These are phyloP conservation scores for Peribolospora kevripleyi DNA, from an alignment of 768 basidiomycete species.

Conservation along the genomic window DNA sequence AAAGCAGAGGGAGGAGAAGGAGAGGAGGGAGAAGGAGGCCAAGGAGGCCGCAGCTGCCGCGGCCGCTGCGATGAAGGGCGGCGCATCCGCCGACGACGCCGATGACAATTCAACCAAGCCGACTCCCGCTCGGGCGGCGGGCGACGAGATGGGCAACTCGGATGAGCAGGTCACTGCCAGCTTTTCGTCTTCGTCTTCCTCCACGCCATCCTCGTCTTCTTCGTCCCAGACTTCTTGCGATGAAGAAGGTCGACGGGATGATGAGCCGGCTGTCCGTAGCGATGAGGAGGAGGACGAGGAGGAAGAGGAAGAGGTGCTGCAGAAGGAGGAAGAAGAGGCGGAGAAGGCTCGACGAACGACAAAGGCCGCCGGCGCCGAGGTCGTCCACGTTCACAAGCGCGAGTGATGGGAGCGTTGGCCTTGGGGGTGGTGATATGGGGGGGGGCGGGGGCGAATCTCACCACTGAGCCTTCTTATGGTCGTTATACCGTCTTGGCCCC, in stretches of 20 bases:
- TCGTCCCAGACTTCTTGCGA: neutral
- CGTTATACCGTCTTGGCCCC: neutral
- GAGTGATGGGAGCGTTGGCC: neutral
- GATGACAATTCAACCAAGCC: neutral
- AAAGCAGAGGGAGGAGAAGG: no score
- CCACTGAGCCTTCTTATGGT: no score
- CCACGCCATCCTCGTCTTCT: neutral
- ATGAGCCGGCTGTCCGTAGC: no score
- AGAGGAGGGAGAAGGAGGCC: neutral
- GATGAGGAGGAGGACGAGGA: constrained; percentile 4
- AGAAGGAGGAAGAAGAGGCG: constrained; percentile 9
- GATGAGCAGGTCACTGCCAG: constrained; percentile 12
- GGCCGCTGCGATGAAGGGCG: constrained; percentile 8
- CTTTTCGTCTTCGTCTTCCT: neutral
- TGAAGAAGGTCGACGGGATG: neutral
- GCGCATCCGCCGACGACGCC: constrained; percentile 2
- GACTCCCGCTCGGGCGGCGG: constrained; percentile 10
- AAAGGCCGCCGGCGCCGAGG: neutral
- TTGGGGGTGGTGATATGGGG: no score
- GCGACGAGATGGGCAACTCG: constrained; percentile 18
- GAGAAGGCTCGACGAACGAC: constrained; percentile 6
- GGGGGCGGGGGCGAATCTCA: no score
- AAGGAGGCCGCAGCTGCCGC: neutral
- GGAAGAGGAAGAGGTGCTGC: constrained; percentile 5
- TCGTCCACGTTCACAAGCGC: neutral